Conservation (phyloP, 768 basidiomycete genomes). For the Lactarius tabidus region DNA sequence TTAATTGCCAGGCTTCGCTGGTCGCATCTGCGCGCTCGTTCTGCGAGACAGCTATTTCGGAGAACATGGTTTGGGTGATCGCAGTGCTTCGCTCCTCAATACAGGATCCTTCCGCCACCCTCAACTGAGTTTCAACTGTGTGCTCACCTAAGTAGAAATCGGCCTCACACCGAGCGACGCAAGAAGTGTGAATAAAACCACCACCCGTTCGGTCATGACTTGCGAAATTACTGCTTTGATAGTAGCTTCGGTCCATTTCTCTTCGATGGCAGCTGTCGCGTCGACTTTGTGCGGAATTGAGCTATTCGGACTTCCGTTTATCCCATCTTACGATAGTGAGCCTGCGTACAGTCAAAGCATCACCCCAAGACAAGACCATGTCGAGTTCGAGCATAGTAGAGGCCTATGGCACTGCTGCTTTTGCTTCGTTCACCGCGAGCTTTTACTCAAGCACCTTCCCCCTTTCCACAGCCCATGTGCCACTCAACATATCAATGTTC, state of each 20-base stretch:
- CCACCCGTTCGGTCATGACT: constrained; percentile 59
- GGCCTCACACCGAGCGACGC: constrained; percentile 50
- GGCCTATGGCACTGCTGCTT: constrained; percentile 57
- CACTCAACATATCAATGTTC: constrained; percentile 46
- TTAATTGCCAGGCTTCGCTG: constrained; percentile 47
- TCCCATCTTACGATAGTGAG: constrained; percentile 53
- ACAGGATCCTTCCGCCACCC: constrained; percentile 26
- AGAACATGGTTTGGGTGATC: constrained; percentile 50
- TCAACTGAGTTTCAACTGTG: constrained; percentile 43
- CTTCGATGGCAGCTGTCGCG: constrained; percentile 38
- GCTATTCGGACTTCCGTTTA: constrained; percentile 30
- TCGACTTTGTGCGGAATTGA: constrained; percentile 49
- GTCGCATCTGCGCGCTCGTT: constrained; percentile 36
- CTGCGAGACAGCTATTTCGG: constrained; percentile 36
- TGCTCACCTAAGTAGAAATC: constrained; percentile 49
- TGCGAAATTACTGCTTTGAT: constrained; percentile 49
- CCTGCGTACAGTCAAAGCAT: constrained; percentile 51
- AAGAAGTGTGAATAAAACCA: constrained; percentile 33
- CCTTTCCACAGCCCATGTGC: not conserved
- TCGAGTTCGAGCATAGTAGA: constrained; percentile 47
- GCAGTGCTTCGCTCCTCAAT: constrained; percentile 46
- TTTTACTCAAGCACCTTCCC: constrained; percentile 46
- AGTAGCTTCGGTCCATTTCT: constrained; percentile 57
- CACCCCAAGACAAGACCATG: too few species aligned
- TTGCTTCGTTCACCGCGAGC: constrained; percentile 61